These are phyloP conservation scores for Diaporthe vexans DNA, from an alignment of 2,329 filamentous ascomycete species.

Conservation along the genomic window DNA sequence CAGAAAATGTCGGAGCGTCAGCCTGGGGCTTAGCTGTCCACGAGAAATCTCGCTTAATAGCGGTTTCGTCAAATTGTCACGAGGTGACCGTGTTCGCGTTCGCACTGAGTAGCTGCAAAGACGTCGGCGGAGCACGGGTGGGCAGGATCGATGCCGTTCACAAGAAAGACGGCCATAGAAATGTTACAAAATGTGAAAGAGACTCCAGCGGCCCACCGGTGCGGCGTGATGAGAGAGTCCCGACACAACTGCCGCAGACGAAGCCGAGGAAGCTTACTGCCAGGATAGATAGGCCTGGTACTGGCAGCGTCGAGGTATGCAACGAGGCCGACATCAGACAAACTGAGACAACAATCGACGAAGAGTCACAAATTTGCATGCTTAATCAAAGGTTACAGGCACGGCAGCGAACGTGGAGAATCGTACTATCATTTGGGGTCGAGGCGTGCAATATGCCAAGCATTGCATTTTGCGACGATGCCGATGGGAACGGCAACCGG, in stretches of 20 bases:
- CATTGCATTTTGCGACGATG: constrained; percentile 64
- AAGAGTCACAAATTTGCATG: neutral
- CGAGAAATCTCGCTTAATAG: constrained; percentile 84
- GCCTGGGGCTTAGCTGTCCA: constrained; percentile 94
- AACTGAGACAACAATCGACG: neutral
- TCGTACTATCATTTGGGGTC: constrained; percentile 59
- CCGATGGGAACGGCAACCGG: constrained; percentile 62
- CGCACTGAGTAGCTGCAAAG: constrained; percentile 49
- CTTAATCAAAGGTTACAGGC: constrained; percentile 54
- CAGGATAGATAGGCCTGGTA: neutral
- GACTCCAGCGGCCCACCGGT: neutral
- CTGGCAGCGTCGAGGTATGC: too few species aligned
- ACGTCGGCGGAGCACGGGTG: neutral
- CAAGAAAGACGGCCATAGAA: neutral
- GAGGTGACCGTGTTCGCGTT: constrained; percentile 69
- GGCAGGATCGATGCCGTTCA: neutral
- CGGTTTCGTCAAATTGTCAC: constrained; percentile 82
- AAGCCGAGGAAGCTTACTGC: neutral
- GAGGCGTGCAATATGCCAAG: constrained; percentile 65
- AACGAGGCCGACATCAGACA: neutral
- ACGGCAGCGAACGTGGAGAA: constrained; percentile 64
- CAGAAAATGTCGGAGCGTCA: constrained; percentile 80
- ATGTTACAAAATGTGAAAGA: neutral
- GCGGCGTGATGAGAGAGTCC: neutral
- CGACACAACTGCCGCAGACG: neutral